A percentile compares a stretch with the other conserved stretches of the same genome.
Conservation (phyloP, 768 basidiomycete species). For the Tricholoma saponaceum region DNA sequence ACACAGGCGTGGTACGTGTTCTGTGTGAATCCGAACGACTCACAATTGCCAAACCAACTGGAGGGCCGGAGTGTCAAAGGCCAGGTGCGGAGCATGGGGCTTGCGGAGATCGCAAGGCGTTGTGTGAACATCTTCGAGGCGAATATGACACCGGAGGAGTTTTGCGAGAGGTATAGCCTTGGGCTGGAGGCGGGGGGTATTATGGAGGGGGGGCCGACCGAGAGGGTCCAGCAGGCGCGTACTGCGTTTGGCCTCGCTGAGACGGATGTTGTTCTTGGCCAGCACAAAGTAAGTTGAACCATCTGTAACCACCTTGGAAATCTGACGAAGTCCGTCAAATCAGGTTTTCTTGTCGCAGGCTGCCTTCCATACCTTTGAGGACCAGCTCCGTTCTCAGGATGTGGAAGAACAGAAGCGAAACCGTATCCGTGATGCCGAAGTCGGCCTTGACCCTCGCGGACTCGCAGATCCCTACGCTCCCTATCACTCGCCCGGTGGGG, state of each 20-base stretch:
- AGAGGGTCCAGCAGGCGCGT: conserved; percentile 57
- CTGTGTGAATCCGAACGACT: conserved; percentile 93
- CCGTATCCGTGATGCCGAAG: conserved; percentile 68
- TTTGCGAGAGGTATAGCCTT: conserved; percentile 77
- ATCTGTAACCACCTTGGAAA: not conserved
- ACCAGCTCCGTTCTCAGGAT: conserved; percentile 77
- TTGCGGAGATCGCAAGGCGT: conserved; percentile 73
- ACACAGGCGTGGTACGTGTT: conserved; percentile 90
- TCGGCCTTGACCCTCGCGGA: conserved; percentile 55
- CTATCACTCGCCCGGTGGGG: conserved; percentile 53
- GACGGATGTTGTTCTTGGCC: conserved; percentile 74
- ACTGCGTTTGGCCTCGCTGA: conserved; percentile 57
- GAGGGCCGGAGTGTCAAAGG: conserved; percentile 91
- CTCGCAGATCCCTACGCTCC: conserved; percentile 74
- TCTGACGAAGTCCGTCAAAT: conserved; percentile 1
- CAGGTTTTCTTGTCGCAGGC: conserved; percentile 89
- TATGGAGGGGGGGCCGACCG: conserved; percentile 54
- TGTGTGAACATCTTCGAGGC: conserved; percentile 73
- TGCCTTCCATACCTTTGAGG: conserved; percentile 87
- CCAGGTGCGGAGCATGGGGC: conserved; percentile 78
- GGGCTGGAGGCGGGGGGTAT: conserved; percentile 56
- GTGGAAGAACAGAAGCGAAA: conserved; percentile 85
- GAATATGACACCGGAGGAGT: conserved; percentile 82
- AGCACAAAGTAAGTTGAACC: conserved; percentile 62
- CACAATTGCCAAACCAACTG: conserved; percentile 90